These are phyloP conservation scores for Sapria himalayana DNA, from an alignment of 345 rosid species.

Conservation along the genomic window DNA sequence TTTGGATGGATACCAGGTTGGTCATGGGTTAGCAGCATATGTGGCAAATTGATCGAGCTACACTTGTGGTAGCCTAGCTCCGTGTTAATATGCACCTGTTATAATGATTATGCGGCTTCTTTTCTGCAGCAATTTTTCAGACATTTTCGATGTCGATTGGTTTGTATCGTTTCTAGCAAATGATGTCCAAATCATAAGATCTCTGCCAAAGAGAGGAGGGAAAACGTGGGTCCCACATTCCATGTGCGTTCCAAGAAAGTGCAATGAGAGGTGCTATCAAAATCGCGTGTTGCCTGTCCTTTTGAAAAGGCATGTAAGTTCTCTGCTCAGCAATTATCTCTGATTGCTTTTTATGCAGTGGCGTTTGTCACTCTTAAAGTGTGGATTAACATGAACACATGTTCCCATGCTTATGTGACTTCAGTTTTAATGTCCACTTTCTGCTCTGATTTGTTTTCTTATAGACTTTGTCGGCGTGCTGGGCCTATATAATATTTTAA, in stretches of 20 bases:
- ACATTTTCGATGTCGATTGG: conserved; percentile 70
- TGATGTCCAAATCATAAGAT: conserved; percentile 75
- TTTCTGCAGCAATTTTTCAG: conserved; percentile 53
- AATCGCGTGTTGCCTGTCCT: conserved; percentile 81
- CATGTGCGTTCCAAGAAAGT: conserved; percentile 95
- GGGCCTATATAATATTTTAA: too few relatives aligned
- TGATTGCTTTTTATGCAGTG: neutral
- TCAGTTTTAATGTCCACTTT: too few relatives aligned
- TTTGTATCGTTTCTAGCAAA: conserved; percentile 60
- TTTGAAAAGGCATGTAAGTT: conserved; percentile 99
- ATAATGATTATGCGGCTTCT: too few relatives aligned
- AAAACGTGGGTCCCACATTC: conserved; percentile 26
- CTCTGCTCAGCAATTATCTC: conserved; percentile 12
- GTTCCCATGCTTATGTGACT: too few relatives aligned
- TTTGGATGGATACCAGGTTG: conserved; percentile 97
- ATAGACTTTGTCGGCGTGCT: too few relatives aligned
- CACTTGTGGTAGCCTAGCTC: too few relatives aligned
- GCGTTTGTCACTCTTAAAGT: neutral
- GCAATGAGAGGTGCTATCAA: conserved; percentile 70
- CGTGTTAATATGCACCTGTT: too few relatives aligned
- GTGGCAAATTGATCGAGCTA: too few relatives aligned
- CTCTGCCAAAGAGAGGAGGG: conserved; percentile 56
- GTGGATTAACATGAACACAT: too few relatives aligned
- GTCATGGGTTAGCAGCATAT: conserved; percentile 4
- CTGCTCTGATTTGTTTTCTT: too few relatives aligned